phyloP scores from a whole-genome alignment of 257 asterid genomes.

The Sherardia arvensis region DNA sequence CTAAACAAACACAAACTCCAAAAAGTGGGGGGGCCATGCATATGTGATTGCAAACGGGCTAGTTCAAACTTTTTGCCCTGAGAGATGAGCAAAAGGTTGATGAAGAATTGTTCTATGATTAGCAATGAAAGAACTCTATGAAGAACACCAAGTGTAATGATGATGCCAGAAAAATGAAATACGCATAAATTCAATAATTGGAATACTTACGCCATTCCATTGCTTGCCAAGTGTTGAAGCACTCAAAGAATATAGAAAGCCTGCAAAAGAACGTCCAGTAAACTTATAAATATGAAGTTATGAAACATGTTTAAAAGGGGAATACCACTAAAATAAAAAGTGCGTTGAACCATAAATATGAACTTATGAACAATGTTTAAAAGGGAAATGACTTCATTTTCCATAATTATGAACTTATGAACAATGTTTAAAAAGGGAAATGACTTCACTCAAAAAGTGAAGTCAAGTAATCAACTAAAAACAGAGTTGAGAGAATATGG shows the following conservation, averaged over 20 bases:
- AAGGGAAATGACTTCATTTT: not conserved
- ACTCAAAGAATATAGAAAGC: constrained; percentile 73
- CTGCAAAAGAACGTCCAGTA: constrained; percentile 31
- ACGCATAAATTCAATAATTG: not conserved
- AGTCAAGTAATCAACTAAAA: not conserved
- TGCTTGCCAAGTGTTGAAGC: constrained; percentile 89
- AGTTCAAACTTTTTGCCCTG: not conserved
- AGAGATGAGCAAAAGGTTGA: not conserved
- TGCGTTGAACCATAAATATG: too few relatives aligned
- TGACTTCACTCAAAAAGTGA: not conserved
- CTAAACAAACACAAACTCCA: not conserved
- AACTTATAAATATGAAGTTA: not conserved
- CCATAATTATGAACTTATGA: too few relatives aligned
- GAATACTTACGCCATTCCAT: constrained; percentile 65
- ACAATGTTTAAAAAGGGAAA: not conserved
- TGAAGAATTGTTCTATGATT: not conserved
- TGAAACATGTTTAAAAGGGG: not conserved
- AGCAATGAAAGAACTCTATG: not conserved
- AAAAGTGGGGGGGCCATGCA: not conserved
- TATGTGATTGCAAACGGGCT: not conserved
- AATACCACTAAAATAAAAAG: too few relatives aligned
- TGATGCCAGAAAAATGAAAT: not conserved
- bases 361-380: not conserved
- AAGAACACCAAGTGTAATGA: not conserved
- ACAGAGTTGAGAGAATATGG: not conserved